Conservation (phyloP, 306 rosid species). For the Cucumis hystrix region DNA sequence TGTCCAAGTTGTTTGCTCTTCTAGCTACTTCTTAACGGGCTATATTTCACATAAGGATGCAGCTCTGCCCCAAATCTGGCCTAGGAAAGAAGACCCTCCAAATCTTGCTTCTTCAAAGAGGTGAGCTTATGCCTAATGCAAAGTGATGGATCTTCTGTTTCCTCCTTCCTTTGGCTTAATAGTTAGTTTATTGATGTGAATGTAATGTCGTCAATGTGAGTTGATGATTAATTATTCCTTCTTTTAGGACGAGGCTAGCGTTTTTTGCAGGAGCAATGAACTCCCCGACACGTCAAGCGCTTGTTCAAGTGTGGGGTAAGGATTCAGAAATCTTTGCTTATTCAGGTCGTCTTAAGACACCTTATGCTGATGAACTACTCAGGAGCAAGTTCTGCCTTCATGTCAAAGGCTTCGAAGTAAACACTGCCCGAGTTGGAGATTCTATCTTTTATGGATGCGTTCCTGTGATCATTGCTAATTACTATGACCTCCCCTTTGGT, state of each 20-base stretch:
- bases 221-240: background rate
- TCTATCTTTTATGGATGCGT: constrained; percentile 74
- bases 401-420: constrained; percentile 77
- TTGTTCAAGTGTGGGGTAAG: constrained; percentile 50
- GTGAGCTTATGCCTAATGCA: constrained; percentile 14
- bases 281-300: constrained; percentile 37
- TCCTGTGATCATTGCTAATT: constrained; percentile 63
- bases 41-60: constrained; percentile 65
- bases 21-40: constrained; percentile 49
- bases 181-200: background rate
- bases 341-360: constrained; percentile 53
- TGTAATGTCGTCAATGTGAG: background rate
- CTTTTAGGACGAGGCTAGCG: constrained; percentile 53
- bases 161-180: background rate
- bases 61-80: constrained; percentile 71
- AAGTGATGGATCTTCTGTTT: background rate
- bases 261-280: constrained; percentile 78
- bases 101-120: constrained; percentile 45
- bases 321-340: constrained; percentile 67
- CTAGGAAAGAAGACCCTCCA: constrained; percentile 40
- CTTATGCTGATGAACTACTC: constrained; percentile 63
- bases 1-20: constrained; percentile 68
- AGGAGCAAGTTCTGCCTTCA: constrained; percentile 87
- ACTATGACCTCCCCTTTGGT: constrained; percentile 73
- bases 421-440: constrained; percentile 72